Evolutionary conservation across 495 filamentous ascomycete species (phyloP).

Genomic region (Trichoderma virens): DNA sequence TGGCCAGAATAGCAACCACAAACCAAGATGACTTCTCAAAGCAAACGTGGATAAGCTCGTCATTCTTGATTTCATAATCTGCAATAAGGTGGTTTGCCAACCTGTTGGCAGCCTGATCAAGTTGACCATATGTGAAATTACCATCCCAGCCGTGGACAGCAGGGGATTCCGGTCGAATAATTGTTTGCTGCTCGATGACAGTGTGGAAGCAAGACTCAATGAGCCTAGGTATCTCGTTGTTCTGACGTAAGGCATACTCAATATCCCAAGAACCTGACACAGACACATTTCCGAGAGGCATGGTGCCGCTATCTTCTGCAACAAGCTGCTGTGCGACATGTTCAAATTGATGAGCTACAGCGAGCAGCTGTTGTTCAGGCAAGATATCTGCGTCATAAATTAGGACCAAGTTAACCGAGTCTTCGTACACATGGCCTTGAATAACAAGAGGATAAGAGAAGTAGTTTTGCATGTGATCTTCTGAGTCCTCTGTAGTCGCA

Average conservation of each 20-base stretch:
- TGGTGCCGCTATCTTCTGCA: neutral
- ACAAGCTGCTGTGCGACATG: neutral
- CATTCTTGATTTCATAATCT: slow-evolving; percentile 39
- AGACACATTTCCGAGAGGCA: neutral
- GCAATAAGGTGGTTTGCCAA: slow-evolving; percentile 36
- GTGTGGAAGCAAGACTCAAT: slow-evolving; percentile 23
- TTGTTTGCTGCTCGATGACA: slow-evolving; percentile 16
- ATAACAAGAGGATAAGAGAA: slow-evolving; percentile 9
- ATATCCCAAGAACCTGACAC: neutral
- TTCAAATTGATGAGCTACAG: slow-evolving; percentile 3
- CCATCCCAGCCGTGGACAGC: slow-evolving; percentile 46
- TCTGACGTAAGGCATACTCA: neutral
- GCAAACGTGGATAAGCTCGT: slow-evolving; percentile 46
- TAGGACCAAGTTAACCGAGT: neutral
- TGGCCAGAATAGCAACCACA: slow-evolving; percentile 46
- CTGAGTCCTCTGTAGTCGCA: neutral
- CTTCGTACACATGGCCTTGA: neutral
- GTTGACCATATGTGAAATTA: slow-evolving; percentile 40
- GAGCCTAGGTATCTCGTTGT: neutral
- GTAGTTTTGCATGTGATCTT: slow-evolving; percentile 3
- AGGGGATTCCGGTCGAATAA: slow-evolving; percentile 15
- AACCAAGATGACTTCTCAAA: slow-evolving; percentile 47
- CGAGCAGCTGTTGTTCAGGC: neutral
- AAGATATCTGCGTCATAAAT: neutral
- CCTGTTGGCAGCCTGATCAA: slow-evolving; percentile 34